Evolutionary conservation across 306 rosid genomes (phyloP).

Genomic region (Cucumis cinereus): DNA sequence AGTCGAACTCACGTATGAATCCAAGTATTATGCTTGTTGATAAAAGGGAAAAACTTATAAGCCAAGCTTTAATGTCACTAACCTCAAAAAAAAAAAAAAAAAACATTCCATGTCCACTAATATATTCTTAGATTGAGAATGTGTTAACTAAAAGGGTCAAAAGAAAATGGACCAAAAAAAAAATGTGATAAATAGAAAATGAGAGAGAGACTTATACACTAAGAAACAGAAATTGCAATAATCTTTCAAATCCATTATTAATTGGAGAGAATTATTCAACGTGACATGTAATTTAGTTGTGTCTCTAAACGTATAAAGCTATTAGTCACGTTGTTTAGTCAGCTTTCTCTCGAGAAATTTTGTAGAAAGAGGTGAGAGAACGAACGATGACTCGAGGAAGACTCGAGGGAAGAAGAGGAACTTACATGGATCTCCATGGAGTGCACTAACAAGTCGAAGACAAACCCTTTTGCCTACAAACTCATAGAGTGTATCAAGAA

Average conservation of each 20-base stretch:
- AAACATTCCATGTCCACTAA: background rate
- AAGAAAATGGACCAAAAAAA: background rate
- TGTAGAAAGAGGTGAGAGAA: background rate
- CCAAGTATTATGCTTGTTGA: background rate
- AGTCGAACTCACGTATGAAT: too few species aligned
- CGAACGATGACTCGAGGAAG: background rate
- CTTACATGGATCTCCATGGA: slow-evolving; percentile 10
- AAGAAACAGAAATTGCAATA: too few species aligned
- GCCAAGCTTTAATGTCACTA: background rate
- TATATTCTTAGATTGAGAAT: background rate
- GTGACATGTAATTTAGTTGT: too few species aligned
- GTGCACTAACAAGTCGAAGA: slow-evolving; percentile 3
- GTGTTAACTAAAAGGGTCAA: background rate
- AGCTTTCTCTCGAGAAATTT: background rate
- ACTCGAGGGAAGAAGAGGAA: background rate
- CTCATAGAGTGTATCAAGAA: background rate
- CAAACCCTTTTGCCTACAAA: slow-evolving; percentile 2
- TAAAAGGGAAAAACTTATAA: background rate
- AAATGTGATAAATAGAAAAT: background rate
- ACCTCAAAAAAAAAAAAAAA: background rate
- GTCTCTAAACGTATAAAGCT: too few species aligned
- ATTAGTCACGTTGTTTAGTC: too few species aligned
- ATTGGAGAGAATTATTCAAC: too few species aligned
- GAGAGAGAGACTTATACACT: background rate
- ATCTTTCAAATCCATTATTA: too few species aligned